phyloP scores from a whole-genome alignment of 495 filamentous ascomycete genomes.

The Podospora pseudoanserina region DNA sequence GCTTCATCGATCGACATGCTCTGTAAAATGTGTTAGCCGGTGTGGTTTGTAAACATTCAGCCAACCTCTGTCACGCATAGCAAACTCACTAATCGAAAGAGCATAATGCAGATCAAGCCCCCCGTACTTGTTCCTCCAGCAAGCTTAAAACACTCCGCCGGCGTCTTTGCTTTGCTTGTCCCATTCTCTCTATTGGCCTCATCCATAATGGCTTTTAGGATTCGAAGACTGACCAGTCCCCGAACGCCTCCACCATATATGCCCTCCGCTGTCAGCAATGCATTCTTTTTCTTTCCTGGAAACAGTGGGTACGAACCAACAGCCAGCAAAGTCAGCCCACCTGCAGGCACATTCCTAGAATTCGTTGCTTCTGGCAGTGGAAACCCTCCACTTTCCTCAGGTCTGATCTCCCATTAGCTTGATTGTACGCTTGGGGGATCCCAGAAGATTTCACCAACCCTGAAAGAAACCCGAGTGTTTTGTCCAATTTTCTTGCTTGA shows the following conservation, averaged over 20 bases:
- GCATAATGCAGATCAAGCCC: neutral
- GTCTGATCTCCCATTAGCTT: neutral
- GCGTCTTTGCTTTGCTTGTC: neutral
- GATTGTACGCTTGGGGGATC: too few species aligned
- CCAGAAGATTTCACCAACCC: neutral
- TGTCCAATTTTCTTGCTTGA: neutral
- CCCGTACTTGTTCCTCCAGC: neutral
- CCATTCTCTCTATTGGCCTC: neutral
- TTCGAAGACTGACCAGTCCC: neutral
- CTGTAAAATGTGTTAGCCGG: neutral
- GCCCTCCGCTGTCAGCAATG: too few species aligned
- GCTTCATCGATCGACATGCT: neutral
- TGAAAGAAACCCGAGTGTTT: neutral
- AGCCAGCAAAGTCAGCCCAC: neutral
- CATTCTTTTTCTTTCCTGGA: too few species aligned
- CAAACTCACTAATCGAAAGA: neutral
- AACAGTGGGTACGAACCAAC: neutral
- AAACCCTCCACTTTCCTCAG: neutral
- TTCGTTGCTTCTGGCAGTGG: neutral
- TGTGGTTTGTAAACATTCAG: neutral
- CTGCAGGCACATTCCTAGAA: neutral
- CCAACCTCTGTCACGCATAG: neutral
- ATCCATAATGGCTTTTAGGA: neutral
- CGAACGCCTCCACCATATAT: neutral
- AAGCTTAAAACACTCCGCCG: neutral